A percentile compares a stretch with the other conserved stretches of the same genome.
Conservation (phyloP, 148 eudicot genomes). For the Fallopia convolvulus region DNA sequence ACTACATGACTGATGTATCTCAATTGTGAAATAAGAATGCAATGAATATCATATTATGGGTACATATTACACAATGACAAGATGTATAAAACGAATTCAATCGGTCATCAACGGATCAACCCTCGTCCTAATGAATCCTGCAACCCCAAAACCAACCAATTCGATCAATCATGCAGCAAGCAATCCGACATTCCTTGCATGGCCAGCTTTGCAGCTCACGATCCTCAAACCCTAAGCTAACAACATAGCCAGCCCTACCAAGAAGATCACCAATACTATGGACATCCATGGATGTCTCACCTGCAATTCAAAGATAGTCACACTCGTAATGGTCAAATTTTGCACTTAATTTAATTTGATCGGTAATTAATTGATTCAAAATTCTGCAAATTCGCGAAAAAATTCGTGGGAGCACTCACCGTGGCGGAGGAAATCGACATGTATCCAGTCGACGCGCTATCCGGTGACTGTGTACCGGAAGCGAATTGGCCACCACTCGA, state of each 20-base stretch:
- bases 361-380: background rate
- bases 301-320: conserved; percentile 2
- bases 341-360: background rate
- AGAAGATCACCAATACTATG: background rate
- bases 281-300: conserved; percentile 5
- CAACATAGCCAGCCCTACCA: conserved; percentile 3
- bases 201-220: conserved; percentile 8
- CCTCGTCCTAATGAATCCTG: conserved; percentile 1
- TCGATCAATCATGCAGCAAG: background rate
- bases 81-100: background rate
- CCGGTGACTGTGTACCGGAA: conserved; percentile 18
- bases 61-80: conserved; percentile 3
- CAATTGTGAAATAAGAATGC: background rate
- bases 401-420: conserved; percentile 30
- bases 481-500: conserved; percentile 8
- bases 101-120: background rate
- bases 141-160: conserved; percentile 8
- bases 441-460: conserved; percentile 38
- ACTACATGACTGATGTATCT: background rate
- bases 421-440: conserved; percentile 51
- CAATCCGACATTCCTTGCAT: background rate
- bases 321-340: too few relatives aligned
- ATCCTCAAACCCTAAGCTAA: background rate
- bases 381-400: background rate
- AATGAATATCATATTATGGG: background rate